Evolutionary conservation across 2,329 filamentous ascomycete species (phyloP).

Genomic region (Domatiomyces catenatus): DNA sequence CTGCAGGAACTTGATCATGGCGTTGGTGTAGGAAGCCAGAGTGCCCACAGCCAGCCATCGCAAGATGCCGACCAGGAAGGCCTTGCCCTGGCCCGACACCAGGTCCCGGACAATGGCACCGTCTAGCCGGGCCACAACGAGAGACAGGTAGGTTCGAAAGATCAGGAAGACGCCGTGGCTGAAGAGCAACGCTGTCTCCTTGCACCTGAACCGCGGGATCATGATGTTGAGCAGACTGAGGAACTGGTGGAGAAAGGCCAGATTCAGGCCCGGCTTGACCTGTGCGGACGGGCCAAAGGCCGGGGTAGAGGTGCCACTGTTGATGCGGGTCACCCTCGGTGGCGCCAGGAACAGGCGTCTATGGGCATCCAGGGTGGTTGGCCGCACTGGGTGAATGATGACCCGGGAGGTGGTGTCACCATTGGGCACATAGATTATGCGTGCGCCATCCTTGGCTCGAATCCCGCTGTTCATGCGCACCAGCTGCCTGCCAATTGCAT

Average conservation of each 20-base stretch:
- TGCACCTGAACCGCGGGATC: conserved; percentile 89
- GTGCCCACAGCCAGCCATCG: conserved; percentile 95
- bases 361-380: conserved; percentile 91
- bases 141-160: conserved; percentile 80
- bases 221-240: conserved; percentile 92
- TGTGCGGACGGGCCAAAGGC: conserved; percentile 64
- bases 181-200: conserved; percentile 78
- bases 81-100: conserved; percentile 81
- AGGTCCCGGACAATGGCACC: conserved; percentile 92
- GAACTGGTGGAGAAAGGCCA: conserved; percentile 94
- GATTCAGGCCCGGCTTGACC: conserved; percentile 83
- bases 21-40: conserved; percentile 91
- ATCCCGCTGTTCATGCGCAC: conserved; percentile 84
- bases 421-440: conserved; percentile 90
- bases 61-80: conserved; percentile 72
- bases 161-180: conserved; percentile 84
- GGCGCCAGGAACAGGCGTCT: conserved; percentile 83
- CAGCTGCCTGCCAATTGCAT: conserved; percentile 65
- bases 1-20: conserved; percentile 97
- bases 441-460: conserved; percentile 82
- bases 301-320: conserved; percentile 44
- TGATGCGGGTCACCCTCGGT: conserved; percentile 63
- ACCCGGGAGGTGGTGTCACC: conserved; percentile 79
- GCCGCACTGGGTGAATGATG: conserved; percentile 76
- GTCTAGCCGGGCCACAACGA: conserved; percentile 82